Evolutionary conservation across 2,329 filamentous ascomycete species (phyloP), one percentile per base, ranked within the genome.

Genomic region (Sporothrix humicola): DNA sequence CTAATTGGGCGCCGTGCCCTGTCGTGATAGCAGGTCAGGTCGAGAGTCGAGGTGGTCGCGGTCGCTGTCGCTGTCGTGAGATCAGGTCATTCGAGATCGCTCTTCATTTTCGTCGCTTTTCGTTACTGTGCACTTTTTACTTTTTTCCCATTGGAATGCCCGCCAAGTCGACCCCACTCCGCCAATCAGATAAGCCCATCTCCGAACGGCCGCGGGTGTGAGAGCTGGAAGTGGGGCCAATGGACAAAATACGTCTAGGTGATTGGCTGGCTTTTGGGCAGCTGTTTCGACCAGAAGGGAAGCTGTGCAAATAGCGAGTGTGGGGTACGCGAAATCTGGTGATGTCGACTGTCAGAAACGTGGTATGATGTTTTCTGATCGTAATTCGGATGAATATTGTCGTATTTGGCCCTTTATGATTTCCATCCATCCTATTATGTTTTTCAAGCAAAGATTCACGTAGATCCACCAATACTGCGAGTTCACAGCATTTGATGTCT

Each of bases 161-260:
- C 59, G 56, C 37, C 59, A 44, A 65, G n/a, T 2, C 42, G 15
- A 48, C 61, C 42, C 59, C 20, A 46, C 42, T 66, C 61, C n/a
- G n/a, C 61, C 61, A 65, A 66, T 66, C 61, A 66, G 61, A 66
- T 66, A 66, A 46, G 61, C 12, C 61, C 42, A 23, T 46, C 17
- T 44, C 31, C 17, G 17, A 44, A 15, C 44, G 44, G n/a, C 61
- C 9, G n/a, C 42, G n/a, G 42, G 20, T 26, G 42, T 20, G 31
- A 3, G 17, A 66, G 17, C 37, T 66, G 10, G 2, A 37, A 31
- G 46, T 37, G 44, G 65, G 65, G 20, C 65, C 46, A 52, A 2
- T n/a, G 46, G 13, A n/a, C 2, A 1, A 12, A 13, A n/a, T 50
- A 9, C 3, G 8, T 9, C 1, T 2, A 9, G 50, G 0, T 61